These are phyloP conservation scores for grape (Vitis vinifera) DNA, from an alignment of 164 flowering plant species.

Conservation along the genomic window ASM3070453v1 NC_081807.1:2572001-2572500, in stretches of 20 bases:
- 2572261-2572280: constrained; percentile 31
- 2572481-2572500: constrained; percentile 35
- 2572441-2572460: constrained; percentile 26
- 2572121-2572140: constrained; percentile 23
- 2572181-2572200: background rate
- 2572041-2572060: background rate
- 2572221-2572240: constrained; percentile 18
- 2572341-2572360: constrained; percentile 34
- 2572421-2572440: background rate
- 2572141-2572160: constrained; percentile 22
- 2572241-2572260: constrained; percentile 44
- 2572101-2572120: constrained; percentile 11
- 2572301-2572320: constrained; percentile 45
- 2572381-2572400: background rate
- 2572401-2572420: constrained; percentile 3
- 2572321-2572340: constrained; percentile 28
- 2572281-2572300: constrained; percentile 34
- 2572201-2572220: constrained; percentile 12
- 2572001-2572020: constrained; percentile 23
- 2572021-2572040: constrained; percentile 28
- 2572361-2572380: background rate
- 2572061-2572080: constrained; percentile 7
- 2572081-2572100: background rate
- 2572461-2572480: constrained; percentile 42
- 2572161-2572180: constrained; percentile 1